Evolutionary conservation across 2,329 filamentous ascomycete genomes (phyloP), one percentile per base, ranked within the genome.

Genomic region (Malbranchea zuffiana): DNA sequence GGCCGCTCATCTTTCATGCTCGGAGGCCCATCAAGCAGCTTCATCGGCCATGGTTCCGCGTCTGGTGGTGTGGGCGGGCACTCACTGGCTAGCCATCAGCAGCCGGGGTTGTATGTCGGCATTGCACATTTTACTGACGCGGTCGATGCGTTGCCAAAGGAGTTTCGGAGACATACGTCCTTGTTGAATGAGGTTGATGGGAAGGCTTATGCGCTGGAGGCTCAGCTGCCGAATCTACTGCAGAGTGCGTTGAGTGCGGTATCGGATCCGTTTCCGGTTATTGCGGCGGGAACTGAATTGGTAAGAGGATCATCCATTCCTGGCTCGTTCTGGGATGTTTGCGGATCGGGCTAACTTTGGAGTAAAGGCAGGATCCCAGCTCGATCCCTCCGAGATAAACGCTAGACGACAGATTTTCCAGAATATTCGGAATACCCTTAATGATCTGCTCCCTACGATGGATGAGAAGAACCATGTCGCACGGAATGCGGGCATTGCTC

Each of bases 391-490:
- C 28, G 57, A 61, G 17, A 37, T 5, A 24, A 57, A 51, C 47
- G 52, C 50, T 37, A 61, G 63, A 46, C 77, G 84, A 47, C 74
- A 81, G 51, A 67, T 87, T 27, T 93, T 88, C 55, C 75, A 78
- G 50, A 78, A 84, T 42, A 77, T 88, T 36, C 79, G 85, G 24
- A 71, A 77, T 50, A 80, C 82, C 46, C 79, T 94, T 35, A 75
- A 80, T 47, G 82, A 87, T 49, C 82, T 96, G 68, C 75, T 96
- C 29, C 76, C 85, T 32, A 88, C 87, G 1, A 72, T 96, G 24
- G 90, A 98, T 54, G 90, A 98, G 63, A 98, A 98, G 64, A 94
- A 95, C 48, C 87, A 95, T 49, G 90, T 98, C 49, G 81, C 96
- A 39, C 81, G 83, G 24, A 92, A 88, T 11, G 88, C 90, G 37